Conservation (phyloP, 1,284 basidiomycete genomes). For the Malassezia slooffiae region DNA sequence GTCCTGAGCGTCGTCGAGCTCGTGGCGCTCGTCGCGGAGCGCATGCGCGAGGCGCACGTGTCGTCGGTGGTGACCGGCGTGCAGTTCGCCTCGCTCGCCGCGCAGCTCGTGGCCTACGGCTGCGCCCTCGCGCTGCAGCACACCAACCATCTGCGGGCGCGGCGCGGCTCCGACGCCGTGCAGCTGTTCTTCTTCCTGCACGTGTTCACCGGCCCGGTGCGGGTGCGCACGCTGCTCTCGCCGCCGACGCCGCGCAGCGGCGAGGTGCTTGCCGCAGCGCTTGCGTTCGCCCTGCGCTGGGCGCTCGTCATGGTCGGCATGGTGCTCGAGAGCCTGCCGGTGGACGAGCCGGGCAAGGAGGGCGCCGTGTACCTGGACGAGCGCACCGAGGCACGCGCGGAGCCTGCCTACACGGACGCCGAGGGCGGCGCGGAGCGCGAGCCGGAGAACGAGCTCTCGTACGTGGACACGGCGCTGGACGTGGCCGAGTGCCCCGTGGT, state of each 20-base stretch:
- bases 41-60: conserved; percentile 55
- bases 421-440: conserved; percentile 13
- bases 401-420: conserved; percentile 7
- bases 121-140: conserved; percentile 39
- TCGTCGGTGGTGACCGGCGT: conserved; percentile 20
- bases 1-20: conserved; percentile 51
- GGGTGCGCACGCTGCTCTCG: conserved; percentile 48
- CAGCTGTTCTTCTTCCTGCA: conserved; percentile 77
- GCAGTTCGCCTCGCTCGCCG: conserved; percentile 20
- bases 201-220: conserved; percentile 52
- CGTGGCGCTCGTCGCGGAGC: conserved; percentile 51
- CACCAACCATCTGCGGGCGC: conserved; percentile 65
- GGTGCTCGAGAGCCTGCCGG: conserved; percentile 29
- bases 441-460: conserved; percentile 13
- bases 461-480: conserved; percentile 18
- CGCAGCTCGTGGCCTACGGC: conserved; percentile 22
- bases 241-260: conserved; percentile 22
- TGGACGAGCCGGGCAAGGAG: conserved; percentile 25
- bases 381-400: too few species aligned
- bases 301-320: conserved; percentile 25
- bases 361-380: not conserved
- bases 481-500: conserved; percentile 59
- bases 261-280: too few species aligned
- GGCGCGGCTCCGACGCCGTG: conserved; percentile 63
- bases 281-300: conserved; percentile 26